These are phyloP conservation scores for Kingdonia uniflora DNA, from an alignment of 164 flowering plant species.

Conservation along the genomic window DNA sequence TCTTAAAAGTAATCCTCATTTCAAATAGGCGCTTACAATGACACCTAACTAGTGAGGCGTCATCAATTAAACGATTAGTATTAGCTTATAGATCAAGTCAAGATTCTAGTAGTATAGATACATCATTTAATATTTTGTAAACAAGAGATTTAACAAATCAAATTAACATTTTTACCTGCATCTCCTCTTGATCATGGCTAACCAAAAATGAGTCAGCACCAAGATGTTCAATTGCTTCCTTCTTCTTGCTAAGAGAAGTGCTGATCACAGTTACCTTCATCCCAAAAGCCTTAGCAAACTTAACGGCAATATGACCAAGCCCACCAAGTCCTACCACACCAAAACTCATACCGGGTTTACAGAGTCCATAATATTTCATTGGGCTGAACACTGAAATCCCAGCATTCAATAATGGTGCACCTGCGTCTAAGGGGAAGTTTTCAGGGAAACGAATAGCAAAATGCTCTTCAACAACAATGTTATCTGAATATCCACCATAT, in stretches of 20 bases:
- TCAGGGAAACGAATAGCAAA: conserved; percentile 32
- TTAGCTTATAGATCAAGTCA: too few relatives aligned
- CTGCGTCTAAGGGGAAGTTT: conserved; percentile 8
- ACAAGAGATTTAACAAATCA: too few relatives aligned
- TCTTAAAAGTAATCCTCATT: too few relatives aligned
- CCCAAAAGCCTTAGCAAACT: conserved; percentile 58
- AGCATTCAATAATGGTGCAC: conserved; percentile 22
- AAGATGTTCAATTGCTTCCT: conserved; percentile 44
- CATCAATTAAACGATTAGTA: too few relatives aligned
- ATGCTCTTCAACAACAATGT: conserved; percentile 26
- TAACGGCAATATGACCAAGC: conserved; percentile 50
- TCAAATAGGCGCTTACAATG: too few relatives aligned
- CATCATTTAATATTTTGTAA: too few relatives aligned
- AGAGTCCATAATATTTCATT: conserved; percentile 26
- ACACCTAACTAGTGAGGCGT: too few relatives aligned
- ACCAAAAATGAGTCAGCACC: conserved; percentile 54
- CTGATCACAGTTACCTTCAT: conserved; percentile 60
- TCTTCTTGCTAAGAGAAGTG: conserved; percentile 43
- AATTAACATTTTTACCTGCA: conserved; percentile 29
- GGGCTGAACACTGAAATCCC: conserved; percentile 47
- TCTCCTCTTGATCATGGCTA: conserved; percentile 36
- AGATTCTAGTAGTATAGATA: too few relatives aligned
- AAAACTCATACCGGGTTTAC: conserved; percentile 26
- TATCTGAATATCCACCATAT: conserved; percentile 37
- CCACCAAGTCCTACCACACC: conserved; percentile 60